Percentiles rank a stretch among this genome's conserved stretches.
Evolutionary conservation across 2,329 filamentous ascomycete species (phyloP).

Genomic region (Aciculosporium take): DNA sequence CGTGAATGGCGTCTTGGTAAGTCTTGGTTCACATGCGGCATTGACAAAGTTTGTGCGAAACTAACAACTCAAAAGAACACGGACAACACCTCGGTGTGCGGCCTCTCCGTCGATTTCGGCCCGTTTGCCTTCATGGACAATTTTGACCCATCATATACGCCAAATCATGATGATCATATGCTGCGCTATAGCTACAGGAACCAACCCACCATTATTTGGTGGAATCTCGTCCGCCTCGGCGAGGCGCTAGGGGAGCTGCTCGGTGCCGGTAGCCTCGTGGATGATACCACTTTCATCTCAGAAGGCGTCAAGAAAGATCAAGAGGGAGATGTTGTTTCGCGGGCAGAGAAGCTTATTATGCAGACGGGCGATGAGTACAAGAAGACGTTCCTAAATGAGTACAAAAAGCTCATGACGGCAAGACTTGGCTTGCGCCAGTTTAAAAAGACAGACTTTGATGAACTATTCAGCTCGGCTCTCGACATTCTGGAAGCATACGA

Average conservation of each 20-base stretch:
- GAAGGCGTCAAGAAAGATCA: conserved; percentile 54
- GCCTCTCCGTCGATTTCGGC: conserved; percentile 84
- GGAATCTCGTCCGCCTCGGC: conserved; percentile 86
- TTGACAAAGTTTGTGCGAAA: not conserved
- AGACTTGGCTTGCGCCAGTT: conserved; percentile 61
- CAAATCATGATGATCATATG: conserved; percentile 87
- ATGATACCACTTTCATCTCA: conserved; percentile 55
- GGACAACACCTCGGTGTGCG: conserved; percentile 86
- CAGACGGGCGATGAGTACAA: conserved; percentile 79
- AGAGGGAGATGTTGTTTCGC: conserved; percentile 54
- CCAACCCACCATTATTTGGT: conserved; percentile 95
- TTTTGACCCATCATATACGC: conserved; percentile 88
- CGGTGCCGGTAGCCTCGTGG: conserved; percentile 58
- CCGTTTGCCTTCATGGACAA: conserved; percentile 97
- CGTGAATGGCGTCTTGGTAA: conserved; percentile 78
- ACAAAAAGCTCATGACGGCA: conserved; percentile 68
- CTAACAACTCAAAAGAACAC: conserved; percentile 47
- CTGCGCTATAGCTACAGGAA: conserved; percentile 85
- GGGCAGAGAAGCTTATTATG: conserved; percentile 73
- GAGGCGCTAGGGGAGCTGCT: conserved; percentile 82
- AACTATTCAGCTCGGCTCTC: conserved; percentile 66
- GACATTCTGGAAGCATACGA: conserved; percentile 70
- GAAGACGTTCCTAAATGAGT: conserved; percentile 73
- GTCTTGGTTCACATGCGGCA: conserved; percentile 2
- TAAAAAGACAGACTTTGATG: conserved; percentile 62